phyloP scores from a whole-genome alignment of 164 flowering plant genomes.

The Euptelea pleiosperma region DNA sequence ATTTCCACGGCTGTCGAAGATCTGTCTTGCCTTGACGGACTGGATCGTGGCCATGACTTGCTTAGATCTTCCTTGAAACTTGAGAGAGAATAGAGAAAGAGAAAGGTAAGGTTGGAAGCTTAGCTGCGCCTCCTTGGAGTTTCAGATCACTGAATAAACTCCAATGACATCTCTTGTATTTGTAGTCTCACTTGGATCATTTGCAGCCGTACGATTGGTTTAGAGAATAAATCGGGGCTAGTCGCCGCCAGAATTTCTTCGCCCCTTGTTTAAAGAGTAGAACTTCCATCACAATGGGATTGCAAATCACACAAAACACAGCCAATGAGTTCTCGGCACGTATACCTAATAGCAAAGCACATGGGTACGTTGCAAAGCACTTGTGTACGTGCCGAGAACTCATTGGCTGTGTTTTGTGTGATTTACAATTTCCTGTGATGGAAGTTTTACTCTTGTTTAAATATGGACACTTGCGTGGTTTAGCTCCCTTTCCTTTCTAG shows the following conservation, averaged over 20 bases:
- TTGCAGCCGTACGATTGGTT: constrained; percentile 13
- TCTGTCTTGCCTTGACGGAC: constrained; percentile 68
- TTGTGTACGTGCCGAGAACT: no score
- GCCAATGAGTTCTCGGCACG: no score
- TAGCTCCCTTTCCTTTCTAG: no score
- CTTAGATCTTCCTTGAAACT: background rate
- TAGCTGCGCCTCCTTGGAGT: background rate
- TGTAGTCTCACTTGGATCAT: constrained; percentile 3
- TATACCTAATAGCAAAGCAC: no score
- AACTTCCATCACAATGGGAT: no score
- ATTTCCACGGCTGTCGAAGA: constrained; percentile 95
- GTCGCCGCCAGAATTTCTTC: constrained; percentile 4
- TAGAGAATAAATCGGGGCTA: background rate
- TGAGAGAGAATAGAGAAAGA: background rate
- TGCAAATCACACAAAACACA: no score
- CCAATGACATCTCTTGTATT: background rate
- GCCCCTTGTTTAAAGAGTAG: constrained; percentile 22
- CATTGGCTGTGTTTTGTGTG: no score
- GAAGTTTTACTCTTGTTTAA: no score
- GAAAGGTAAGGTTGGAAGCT: background rate
- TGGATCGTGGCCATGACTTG: constrained; percentile 40
- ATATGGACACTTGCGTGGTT: no score
- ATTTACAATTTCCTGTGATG: no score
- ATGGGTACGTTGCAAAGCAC: no score
- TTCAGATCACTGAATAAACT: background rate